phyloP scores from a whole-genome alignment of 306 rosid genomes.

The Dryas alaskensis region DNA sequence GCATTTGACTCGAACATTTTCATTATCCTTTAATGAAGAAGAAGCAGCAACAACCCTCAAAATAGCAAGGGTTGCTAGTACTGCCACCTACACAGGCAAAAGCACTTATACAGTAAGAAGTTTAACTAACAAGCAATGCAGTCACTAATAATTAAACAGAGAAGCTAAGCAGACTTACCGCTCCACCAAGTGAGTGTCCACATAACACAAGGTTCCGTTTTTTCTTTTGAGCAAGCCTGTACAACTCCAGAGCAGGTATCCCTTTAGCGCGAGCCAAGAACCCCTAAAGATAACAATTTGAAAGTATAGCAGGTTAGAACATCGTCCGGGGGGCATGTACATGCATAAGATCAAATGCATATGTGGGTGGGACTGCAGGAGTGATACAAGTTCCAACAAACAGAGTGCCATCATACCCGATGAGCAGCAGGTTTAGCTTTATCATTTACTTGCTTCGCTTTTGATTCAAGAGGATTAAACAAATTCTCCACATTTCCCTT shows the following conservation, averaged over 20 bases:
- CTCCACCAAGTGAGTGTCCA: slow-evolving; percentile 99
- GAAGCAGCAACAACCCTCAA: slow-evolving; percentile 94
- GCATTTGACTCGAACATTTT: slow-evolving; percentile 68
- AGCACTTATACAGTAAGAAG: slow-evolving; percentile 16
- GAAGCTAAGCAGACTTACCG: slow-evolving; percentile 54
- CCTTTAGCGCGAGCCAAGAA: slow-evolving; percentile 99
- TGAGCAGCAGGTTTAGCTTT: slow-evolving; percentile 87
- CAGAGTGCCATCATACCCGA: slow-evolving; percentile 52
- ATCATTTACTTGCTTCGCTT: slow-evolving; percentile 55
- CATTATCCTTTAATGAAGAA: slow-evolving; percentile 77
- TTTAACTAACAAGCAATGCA: slow-evolving; percentile 13
- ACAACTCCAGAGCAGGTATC: slow-evolving; percentile 92
- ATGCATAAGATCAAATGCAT: neutral
- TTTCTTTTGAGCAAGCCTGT: slow-evolving; percentile 94
- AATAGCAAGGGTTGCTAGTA: slow-evolving; percentile 96
- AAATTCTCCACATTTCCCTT: slow-evolving; percentile 54
- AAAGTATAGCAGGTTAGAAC: slow-evolving; percentile 12
- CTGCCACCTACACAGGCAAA: slow-evolving; percentile 67
- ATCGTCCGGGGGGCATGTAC: neutral
- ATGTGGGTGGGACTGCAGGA: neutral
- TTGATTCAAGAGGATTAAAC: slow-evolving; percentile 73
- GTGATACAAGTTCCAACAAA: slow-evolving; percentile 2
- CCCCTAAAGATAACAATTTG: slow-evolving; percentile 50
- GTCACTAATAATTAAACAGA: slow-evolving; percentile 6
- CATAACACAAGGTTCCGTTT: slow-evolving; percentile 88